Conservation (phyloP, 352 stramenopile species). For the Pythium angustatum region DNA sequence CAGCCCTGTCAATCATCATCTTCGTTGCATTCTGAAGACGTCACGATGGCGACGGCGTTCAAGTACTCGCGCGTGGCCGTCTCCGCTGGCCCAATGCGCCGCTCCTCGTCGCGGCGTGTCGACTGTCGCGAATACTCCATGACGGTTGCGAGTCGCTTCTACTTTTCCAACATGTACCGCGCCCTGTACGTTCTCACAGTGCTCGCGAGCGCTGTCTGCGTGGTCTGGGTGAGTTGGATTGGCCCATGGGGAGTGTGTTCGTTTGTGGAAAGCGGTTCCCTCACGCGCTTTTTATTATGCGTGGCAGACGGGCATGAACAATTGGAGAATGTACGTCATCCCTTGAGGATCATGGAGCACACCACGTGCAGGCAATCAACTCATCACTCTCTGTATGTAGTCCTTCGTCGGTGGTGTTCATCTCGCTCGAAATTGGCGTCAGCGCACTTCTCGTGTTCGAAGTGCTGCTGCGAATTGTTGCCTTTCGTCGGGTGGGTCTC, state of each 20-base stretch:
- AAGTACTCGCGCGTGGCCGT: slow-evolving; percentile 27
- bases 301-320: slow-evolving; percentile 62
- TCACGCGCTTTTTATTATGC: background rate
- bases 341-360: too few species aligned
- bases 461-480: slow-evolving; percentile 80
- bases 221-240: slow-evolving; percentile 56
- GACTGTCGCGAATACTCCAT: slow-evolving; percentile 70
- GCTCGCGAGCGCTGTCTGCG: slow-evolving; percentile 63
- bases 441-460: slow-evolving; percentile 77
- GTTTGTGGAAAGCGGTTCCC: too few species aligned
- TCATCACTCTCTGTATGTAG: slow-evolving; percentile 26
- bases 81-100: background rate
- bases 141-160: slow-evolving; percentile 76
- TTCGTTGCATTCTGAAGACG: slow-evolving; percentile 2
- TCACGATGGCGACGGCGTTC: slow-evolving; percentile 15
- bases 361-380: too few species aligned
- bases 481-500: slow-evolving; percentile 61
- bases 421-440: slow-evolving; percentile 77
- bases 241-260: background rate
- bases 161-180: slow-evolving; percentile 80
- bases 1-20: slow-evolving; percentile 1
- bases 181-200: slow-evolving; percentile 84
- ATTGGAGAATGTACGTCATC: slow-evolving; percentile 66
- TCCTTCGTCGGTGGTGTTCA: slow-evolving; percentile 74
- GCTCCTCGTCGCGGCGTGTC: slow-evolving; percentile 36